These are phyloP conservation scores for Pistacia atlantica DNA, from an alignment of 345 rosid genomes.

Conservation along the genomic window DNA sequence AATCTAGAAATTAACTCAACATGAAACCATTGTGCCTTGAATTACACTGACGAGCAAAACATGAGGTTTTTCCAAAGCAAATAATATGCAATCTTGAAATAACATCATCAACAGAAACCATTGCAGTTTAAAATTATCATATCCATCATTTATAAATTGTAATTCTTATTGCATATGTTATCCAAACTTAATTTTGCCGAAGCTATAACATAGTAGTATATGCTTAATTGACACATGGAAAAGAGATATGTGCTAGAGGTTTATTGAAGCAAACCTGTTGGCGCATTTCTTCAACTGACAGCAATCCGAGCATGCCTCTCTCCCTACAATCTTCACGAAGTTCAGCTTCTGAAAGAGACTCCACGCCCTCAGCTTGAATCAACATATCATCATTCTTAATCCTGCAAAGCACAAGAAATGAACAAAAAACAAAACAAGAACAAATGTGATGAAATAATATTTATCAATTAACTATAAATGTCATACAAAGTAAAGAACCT, in stretches of 20 bases:
- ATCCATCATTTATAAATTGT: too few species aligned
- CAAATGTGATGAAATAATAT: neutral
- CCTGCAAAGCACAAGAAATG: conserved; percentile 25
- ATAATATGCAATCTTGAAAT: too few species aligned
- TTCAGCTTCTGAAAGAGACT: conserved; percentile 71
- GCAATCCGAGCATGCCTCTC: conserved; percentile 70
- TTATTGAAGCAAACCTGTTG: conserved; percentile 51
- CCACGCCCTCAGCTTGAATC: conserved; percentile 71
- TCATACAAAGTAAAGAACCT: neutral
- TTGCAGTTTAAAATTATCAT: too few species aligned
- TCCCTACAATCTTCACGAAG: conserved; percentile 82
- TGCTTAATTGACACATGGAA: conserved; percentile 3
- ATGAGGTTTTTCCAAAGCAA: too few species aligned
- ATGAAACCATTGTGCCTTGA: too few species aligned
- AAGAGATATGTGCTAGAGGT: neutral
- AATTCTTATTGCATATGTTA: neutral
- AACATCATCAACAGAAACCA: too few species aligned
- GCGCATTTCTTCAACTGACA: conserved; percentile 74
- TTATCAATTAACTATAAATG: neutral
- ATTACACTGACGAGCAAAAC: too few species aligned
- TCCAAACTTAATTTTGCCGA: neutral
- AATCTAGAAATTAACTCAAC: too few species aligned
- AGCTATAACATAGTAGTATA: neutral
- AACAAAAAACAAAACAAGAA: neutral
- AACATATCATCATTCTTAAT: conserved; percentile 72